Evolutionary conservation across 305 asterid genomes (phyloP).

Genomic region (Rubia tinctorum): DNA sequence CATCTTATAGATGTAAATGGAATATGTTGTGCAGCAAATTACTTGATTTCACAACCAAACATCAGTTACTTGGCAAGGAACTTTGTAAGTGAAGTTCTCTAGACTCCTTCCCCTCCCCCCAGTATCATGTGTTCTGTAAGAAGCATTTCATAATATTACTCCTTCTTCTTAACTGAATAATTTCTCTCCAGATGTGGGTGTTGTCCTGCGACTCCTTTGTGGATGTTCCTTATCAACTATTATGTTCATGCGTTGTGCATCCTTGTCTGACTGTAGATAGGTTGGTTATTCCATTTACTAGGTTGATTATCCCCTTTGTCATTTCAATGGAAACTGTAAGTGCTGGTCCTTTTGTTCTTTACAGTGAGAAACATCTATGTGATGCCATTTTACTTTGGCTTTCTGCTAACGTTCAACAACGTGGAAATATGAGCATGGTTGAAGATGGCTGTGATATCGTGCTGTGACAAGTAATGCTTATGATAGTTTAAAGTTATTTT

Average conservation of each 20-base stretch:
- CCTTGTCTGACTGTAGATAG: constrained; percentile 77
- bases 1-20: constrained; percentile 66
- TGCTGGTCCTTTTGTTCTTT: constrained; percentile 24
- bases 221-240: constrained; percentile 49
- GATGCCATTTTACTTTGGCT: constrained; percentile 72
- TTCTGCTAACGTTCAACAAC: constrained; percentile 33
- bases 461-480: constrained; percentile 49
- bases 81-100: constrained; percentile 55
- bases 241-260: constrained; percentile 55
- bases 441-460: constrained; percentile 28
- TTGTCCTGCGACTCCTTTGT: constrained; percentile 46
- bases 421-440: constrained; percentile 34
- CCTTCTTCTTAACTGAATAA: neutral
- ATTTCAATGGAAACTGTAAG: constrained; percentile 8
- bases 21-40: constrained; percentile 82
- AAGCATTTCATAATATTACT: neutral
- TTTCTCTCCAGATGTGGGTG: constrained; percentile 70
- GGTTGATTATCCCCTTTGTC: constrained; percentile 11
- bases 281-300: constrained; percentile 32
- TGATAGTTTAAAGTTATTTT: constrained; percentile 13
- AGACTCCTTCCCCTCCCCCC: neutral
- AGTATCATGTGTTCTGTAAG: neutral
- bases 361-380: constrained; percentile 77
- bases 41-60: constrained; percentile 48
- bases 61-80: constrained; percentile 71